These are phyloP conservation scores for Exophiala oligosperma DNA, from an alignment of 2,329 filamentous ascomycete species.

Conservation along the genomic window DNA sequence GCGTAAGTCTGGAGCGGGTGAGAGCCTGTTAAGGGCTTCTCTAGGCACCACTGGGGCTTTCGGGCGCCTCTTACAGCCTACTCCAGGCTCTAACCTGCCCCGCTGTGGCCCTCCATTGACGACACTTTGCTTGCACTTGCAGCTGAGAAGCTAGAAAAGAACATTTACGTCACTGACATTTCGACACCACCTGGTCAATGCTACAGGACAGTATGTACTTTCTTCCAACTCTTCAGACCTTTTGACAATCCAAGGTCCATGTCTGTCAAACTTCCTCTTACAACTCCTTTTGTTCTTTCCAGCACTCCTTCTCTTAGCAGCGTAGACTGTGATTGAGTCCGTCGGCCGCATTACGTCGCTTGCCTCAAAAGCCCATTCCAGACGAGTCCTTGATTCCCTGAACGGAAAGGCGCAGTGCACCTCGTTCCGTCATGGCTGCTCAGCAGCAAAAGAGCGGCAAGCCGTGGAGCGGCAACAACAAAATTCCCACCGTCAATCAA, in stretches of 20 bases:
- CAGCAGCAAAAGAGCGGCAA: constrained; percentile 55
- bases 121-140: neutral
- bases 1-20: neutral
- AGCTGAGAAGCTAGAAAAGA: neutral
- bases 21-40: neutral
- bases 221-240: neutral
- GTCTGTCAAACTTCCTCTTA: neutral
- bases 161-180: constrained; percentile 4
- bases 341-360: too few species aligned
- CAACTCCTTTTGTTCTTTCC: neutral
- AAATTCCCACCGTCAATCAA: constrained; percentile 82
- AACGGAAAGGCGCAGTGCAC: too few species aligned
- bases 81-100: neutral
- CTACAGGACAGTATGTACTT: neutral
- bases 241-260: neutral
- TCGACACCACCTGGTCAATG: neutral
- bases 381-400: neutral
- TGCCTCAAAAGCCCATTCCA: too few species aligned
- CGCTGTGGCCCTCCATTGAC: neutral
- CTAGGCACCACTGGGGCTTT: neutral
- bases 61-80: neutral
- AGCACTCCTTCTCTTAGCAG: neutral
- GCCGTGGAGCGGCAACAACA: constrained; percentile 80
- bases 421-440: constrained; percentile 4
- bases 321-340: too few species aligned